Evolutionary conservation across 345 rosid species (phyloP).

Genomic region (Moricandia arvensis): DNA sequence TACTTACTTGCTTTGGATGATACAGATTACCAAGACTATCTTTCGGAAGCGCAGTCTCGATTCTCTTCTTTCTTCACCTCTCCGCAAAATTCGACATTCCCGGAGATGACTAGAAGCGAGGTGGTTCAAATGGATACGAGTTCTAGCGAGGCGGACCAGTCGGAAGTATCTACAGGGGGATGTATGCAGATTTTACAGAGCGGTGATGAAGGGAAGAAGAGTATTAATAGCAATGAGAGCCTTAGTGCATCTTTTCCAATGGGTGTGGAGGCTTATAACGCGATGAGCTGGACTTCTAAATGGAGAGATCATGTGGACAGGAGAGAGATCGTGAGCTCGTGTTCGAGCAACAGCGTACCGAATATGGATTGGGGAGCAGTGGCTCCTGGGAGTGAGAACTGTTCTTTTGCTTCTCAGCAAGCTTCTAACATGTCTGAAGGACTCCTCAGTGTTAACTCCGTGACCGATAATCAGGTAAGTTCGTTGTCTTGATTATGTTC

Average conservation of each 20-base stretch:
- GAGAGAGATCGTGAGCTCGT: slow-evolving; percentile 40
- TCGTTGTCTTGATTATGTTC: background rate
- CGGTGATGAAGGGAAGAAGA: slow-evolving; percentile 16
- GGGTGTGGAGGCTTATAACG: slow-evolving; percentile 34
- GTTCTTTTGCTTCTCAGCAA: slow-evolving; percentile 51
- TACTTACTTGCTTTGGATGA: background rate
- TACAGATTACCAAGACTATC: slow-evolving; percentile 31
- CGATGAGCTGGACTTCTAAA: slow-evolving; percentile 34
- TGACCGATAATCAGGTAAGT: slow-evolving; percentile 29
- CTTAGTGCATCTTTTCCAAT: slow-evolving; percentile 31
- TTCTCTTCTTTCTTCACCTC: background rate
- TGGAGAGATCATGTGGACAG: slow-evolving; percentile 46
- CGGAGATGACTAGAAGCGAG: slow-evolving; percentile 7
- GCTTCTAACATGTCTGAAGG: slow-evolving; percentile 54
- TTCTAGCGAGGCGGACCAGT: slow-evolving; percentile 19
- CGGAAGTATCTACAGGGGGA: slow-evolving; percentile 25
- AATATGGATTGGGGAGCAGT: slow-evolving; percentile 43
- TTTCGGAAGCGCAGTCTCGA: slow-evolving; percentile 32
- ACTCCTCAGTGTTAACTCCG: slow-evolving; percentile 40
- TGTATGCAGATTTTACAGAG: slow-evolving; percentile 16
- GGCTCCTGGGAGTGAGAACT: slow-evolving; percentile 37
- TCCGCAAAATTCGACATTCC: too few species aligned
- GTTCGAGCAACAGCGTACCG: slow-evolving; percentile 36
- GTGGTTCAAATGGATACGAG: slow-evolving; percentile 36
- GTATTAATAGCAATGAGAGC: slow-evolving; percentile 18